These are phyloP conservation scores for Medicago lupulina DNA, from an alignment of 306 rosid genomes.

Conservation along the genomic window DNA sequence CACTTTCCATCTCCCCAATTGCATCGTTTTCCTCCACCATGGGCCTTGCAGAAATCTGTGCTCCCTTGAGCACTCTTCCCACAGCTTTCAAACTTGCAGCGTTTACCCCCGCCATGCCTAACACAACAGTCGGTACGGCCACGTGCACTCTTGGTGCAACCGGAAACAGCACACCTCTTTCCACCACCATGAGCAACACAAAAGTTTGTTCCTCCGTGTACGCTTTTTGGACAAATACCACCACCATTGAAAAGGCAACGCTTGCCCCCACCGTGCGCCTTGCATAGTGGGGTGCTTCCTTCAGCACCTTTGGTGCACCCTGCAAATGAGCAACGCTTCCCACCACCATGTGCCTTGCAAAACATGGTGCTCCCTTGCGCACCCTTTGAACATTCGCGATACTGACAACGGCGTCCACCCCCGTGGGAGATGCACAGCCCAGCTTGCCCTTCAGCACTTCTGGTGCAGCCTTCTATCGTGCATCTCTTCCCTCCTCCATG, in stretches of 20 bases:
- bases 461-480: constrained; percentile 71
- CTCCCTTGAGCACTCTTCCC: constrained; percentile 99
- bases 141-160: constrained; percentile 95
- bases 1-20: constrained; percentile 90
- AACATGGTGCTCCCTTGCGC: constrained; percentile 95
- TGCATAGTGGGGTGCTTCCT: constrained; percentile 99
- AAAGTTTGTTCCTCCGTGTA: constrained; percentile 93
- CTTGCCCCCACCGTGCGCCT: constrained; percentile 99
- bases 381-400: constrained; percentile 71
- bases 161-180: constrained; percentile 88
- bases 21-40: constrained; percentile 97
- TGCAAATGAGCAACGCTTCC: constrained; percentile 87
- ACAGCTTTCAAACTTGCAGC: constrained; percentile 82
- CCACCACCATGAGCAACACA: constrained; percentile 99
- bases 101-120: constrained; percentile 94
- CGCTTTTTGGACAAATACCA: constrained; percentile 97
- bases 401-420: constrained; percentile 96
- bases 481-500: constrained; percentile 99
- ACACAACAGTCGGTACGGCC: constrained; percentile 98
- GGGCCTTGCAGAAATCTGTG: constrained; percentile 99
- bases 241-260: constrained; percentile 96
- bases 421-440: constrained; percentile 98
- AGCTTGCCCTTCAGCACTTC: constrained; percentile 98
- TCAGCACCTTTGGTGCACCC: constrained; percentile 99
- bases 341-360: constrained; percentile 99